phyloP scores from a whole-genome alignment of 208 protist species.

The Trypanosoma vivax region DNA sequence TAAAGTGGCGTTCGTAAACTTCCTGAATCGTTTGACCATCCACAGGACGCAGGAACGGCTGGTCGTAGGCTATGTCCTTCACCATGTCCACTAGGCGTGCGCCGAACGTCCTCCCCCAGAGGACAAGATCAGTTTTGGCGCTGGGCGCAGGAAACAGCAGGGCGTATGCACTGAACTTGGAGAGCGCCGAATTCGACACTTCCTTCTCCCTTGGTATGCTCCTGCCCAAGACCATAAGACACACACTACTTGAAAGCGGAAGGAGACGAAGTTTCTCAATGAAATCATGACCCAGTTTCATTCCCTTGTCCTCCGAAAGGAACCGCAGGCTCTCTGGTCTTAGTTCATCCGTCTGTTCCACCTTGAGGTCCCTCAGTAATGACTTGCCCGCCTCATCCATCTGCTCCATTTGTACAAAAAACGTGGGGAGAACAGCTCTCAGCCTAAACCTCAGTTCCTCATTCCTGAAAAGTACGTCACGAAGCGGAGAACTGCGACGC shows the following conservation, averaged over 20 bases:
- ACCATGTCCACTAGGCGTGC: constrained; percentile 10
- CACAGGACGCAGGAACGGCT: neutral
- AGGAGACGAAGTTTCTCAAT: neutral
- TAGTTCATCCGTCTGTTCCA: neutral
- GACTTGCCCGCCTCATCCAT: neutral
- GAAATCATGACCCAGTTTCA: too few species aligned
- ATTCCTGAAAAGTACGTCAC: constrained; percentile 5
- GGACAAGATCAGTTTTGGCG: neutral
- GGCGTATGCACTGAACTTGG: constrained; percentile 5
- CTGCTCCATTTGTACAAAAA: constrained; percentile 18
- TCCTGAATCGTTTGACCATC: constrained; percentile 9
- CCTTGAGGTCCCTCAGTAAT: constrained; percentile 2
- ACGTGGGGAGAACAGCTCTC: constrained; percentile 8
- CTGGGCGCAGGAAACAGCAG: constrained; percentile 16
- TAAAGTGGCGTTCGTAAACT: constrained; percentile 17
- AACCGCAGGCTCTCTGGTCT: constrained; percentile 5
- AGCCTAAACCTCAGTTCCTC: neutral
- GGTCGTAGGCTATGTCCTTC: neutral
- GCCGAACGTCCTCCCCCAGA: constrained; percentile 8
- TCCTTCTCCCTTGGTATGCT: neutral
- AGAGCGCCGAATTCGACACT: neutral
- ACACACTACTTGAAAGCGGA: neutral
- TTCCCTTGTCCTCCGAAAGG: too few species aligned
- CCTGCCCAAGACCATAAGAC: constrained; percentile 11
- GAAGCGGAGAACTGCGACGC: neutral